Base-by-base conservation (phyloP, 2,329 filamentous ascomycete species). In the Aspergillus sp. region DNA sequence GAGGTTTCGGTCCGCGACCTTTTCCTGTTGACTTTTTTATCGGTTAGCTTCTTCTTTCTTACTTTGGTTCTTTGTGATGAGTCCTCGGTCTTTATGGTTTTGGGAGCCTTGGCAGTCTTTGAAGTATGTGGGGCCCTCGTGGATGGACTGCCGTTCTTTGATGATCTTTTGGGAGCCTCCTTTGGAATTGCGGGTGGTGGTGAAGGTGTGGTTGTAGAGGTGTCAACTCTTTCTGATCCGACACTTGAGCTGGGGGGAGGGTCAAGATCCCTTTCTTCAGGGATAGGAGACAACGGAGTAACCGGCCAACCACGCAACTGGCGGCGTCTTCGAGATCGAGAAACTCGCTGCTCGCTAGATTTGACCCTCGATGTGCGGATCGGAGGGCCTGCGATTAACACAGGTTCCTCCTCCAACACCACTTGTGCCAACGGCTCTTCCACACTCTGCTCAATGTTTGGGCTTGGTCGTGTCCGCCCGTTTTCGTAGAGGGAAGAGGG, bases 1-100 rank as follows among this genome's bases (percentile, higher is more conserved):
- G 43, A 54, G 11, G 45, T 5, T 12, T 64, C 55, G n/a, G 60
- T 33, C 27, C 47, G 63, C 27, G 61, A 31, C 5, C 66, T 58
- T 44, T 67, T 67, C 52, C 59, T 62, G 23, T 64, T 68, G 9
- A 61, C 62, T 66, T 52, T 57, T 3, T 12, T 27, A 11, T 23
- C 24, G 1, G 61, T 66, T 58, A 66, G 64, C 61, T 50, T 51
- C 14, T 56, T 31, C 14, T 56, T 31, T 23, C 47, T 52, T 11
- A 45, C 40, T 17, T 15, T 31, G 41, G 27, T 15, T 12, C 39
- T 40, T 15, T n/a, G 17, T 6, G 23, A 33, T 3, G 11, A 15
- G 23, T 21, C 6, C 2, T 27, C 15, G 31, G 31, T 33, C 27
- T 7, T 11, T 31, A 9, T 15, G 11, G 44, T 12, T 8, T 9